Evolutionary conservation across 352 stramenopile species (phyloP).

Genomic region (Peronospora belbahrii): DNA sequence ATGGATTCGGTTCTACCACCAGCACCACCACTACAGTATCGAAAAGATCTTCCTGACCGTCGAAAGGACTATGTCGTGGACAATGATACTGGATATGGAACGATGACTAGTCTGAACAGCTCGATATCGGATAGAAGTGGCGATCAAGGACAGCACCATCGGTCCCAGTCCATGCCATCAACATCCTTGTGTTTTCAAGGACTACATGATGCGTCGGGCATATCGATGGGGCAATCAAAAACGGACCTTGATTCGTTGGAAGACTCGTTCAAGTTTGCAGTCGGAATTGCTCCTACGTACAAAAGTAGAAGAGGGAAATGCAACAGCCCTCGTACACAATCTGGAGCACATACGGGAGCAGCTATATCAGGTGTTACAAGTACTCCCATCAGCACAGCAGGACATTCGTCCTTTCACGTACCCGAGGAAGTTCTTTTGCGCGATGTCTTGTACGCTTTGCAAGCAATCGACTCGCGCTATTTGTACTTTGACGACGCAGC

Average conservation of each 20-base stretch:
- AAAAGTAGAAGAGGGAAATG: slow-evolving; percentile 24
- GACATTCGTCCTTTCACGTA: slow-evolving; percentile 49
- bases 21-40: slow-evolving; percentile 6
- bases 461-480: slow-evolving; percentile 90
- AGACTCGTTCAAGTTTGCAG: slow-evolving; percentile 72
- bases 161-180: slow-evolving; percentile 22
- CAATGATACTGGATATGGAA: not conserved
- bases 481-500: slow-evolving; percentile 73
- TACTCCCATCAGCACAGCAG: slow-evolving; percentile 1
- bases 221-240: slow-evolving; percentile 5
- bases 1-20: slow-evolving; percentile 45
- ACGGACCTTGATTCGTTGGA: slow-evolving; percentile 54
- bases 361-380: not conserved
- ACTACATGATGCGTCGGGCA: not conserved
- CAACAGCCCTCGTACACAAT: slow-evolving; percentile 13
- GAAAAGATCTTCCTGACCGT: slow-evolving; percentile 4
- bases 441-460: slow-evolving; percentile 88
- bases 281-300: slow-evolving; percentile 45
- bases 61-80: slow-evolving; percentile 11
- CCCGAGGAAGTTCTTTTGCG: slow-evolving; percentile 86
- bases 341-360: slow-evolving; percentile 1
- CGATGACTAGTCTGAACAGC: slow-evolving; percentile 10
- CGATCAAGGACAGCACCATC: slow-evolving; percentile 9
- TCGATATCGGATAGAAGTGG: slow-evolving; percentile 7
- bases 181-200: slow-evolving; percentile 9